Base-by-base conservation (phyloP, 2,329 filamentous ascomycete genomes). In the Phialophora expanda region DNA sequence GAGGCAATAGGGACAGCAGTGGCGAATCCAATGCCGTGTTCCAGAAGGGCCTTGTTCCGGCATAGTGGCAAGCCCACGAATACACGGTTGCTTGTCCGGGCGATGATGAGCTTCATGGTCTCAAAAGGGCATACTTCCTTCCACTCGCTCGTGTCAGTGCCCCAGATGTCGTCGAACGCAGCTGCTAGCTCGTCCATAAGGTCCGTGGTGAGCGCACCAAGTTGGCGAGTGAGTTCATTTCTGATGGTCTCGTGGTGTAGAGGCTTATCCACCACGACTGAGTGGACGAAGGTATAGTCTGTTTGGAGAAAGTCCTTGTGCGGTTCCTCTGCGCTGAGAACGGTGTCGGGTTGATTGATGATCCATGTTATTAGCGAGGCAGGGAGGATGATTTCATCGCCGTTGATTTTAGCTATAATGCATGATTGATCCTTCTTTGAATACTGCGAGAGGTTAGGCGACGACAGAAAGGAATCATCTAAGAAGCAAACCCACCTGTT, bases 21-120 rank as follows among this genome's bases (percentile, higher is more conserved):
- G 34, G 84, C 82, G 66, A 86, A 87, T 28, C 74, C 74, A 7
- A 83, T 75, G 70, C 83, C 83, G 61, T 78, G 75, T n/a, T 78
- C 71, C 50, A 86, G 74, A 63, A 84, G 84, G 5, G 75, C 74
- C 46, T 64, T 30, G 44, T 71, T 57, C 28, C 66, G 61, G 72
- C 79, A 82, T 0, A 83, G 73, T n/a, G 78, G 75, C 7, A 75
- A 53, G 1, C 81, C 81, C 55, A 83, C 77, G 38, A 83, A 76
- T 66, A 81, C 75, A n/a, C 78, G 77, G 70, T 82, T 83, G 41
- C 76, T 78, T 12, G 80, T 69, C 2, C 77, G 70, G 3, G 80
- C 76, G 2, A 83, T 75, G 34, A 81, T 75, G 1, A 73, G 67
- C 65, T 76, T 73, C 53, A 81, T 72, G 7, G 75, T 77, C 3